A percentile compares a stretch with the other conserved stretches of the same genome.
phyloP scores from a whole-genome alignment of 441 rosid genomes.

The Bocquillonia castaneifolia region DNA sequence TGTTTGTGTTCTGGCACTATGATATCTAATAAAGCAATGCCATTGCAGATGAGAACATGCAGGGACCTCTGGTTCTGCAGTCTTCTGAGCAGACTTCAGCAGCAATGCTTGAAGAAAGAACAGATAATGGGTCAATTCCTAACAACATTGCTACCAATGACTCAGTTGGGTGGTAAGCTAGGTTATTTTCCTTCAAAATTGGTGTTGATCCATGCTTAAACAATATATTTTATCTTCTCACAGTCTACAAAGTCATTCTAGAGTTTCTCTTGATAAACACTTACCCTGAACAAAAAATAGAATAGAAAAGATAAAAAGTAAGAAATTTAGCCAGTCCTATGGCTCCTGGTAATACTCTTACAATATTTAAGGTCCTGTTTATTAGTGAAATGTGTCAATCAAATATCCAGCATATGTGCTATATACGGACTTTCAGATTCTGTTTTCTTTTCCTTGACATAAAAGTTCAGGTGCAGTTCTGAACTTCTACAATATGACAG shows the following conservation, averaged over 20 bases:
- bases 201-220: slow-evolving; percentile 1
- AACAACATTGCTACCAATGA: slow-evolving; percentile 24
- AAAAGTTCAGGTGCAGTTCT: neutral
- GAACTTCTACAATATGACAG: neutral
- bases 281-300: too few species aligned
- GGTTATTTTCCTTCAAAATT: slow-evolving; percentile 15
- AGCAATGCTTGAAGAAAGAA: slow-evolving; percentile 32
- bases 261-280: too few species aligned
- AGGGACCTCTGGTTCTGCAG: slow-evolving; percentile 34
- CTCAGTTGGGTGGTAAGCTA: slow-evolving; percentile 56
- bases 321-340: neutral
- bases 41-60: slow-evolving; percentile 53
- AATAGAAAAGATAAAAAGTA: neutral
- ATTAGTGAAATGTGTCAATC: neutral
- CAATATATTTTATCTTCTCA: neutral
- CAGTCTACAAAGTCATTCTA: neutral
- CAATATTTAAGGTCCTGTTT: neutral
- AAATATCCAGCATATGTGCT: neutral
- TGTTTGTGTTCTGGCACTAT: slow-evolving; percentile 17
- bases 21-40: slow-evolving; percentile 32
- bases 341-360: neutral
- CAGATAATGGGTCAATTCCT: slow-evolving; percentile 34
- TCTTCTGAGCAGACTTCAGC: slow-evolving; percentile 37
- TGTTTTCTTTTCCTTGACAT: neutral
- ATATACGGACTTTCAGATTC: neutral